These are phyloP conservation scores for Chlorencoelia australis DNA, from an alignment of 2,329 filamentous ascomycete genomes.

Conservation along the genomic window DNA sequence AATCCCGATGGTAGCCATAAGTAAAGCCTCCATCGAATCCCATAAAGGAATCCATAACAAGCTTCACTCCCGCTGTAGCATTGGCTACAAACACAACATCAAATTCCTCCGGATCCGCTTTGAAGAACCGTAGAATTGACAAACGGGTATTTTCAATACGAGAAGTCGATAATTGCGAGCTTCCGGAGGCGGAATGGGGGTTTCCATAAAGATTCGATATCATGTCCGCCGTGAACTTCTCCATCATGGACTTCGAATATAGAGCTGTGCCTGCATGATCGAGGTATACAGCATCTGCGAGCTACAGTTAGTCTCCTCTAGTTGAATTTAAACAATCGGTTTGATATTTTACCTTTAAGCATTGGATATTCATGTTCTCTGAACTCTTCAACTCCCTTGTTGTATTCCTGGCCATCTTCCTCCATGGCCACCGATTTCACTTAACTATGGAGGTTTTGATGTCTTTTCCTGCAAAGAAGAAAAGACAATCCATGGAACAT, in stretches of 20 bases:
- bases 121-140: conserved; percentile 64
- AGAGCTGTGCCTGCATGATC: conserved; percentile 93
- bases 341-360: conserved; percentile 48
- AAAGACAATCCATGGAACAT: no score
- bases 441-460: conserved; percentile 10
- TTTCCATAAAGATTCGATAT: conserved; percentile 75
- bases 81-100: conserved; percentile 89
- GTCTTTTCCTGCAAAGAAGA: background rate
- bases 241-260: conserved; percentile 70
- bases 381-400: conserved; percentile 47
- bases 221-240: conserved; percentile 63
- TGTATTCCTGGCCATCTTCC: conserved; percentile 34
- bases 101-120: conserved; percentile 70
- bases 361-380: conserved; percentile 57
- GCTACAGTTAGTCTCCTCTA: background rate
- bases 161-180: conserved; percentile 67
- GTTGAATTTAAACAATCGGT: background rate
- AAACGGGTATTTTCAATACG: conserved; percentile 69
- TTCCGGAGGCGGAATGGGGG: conserved; percentile 75
- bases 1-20: conserved; percentile 74
- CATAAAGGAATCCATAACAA: conserved; percentile 70
- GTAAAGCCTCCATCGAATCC: conserved; percentile 60
- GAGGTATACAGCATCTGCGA: conserved; percentile 47
- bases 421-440: conserved; percentile 13
- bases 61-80: conserved; percentile 81